Percentiles rank a stretch among this genome's conserved stretches.
Conservation (phyloP, 192 early-diverging fungal species). For the Chytriomyces confervae region DNA sequence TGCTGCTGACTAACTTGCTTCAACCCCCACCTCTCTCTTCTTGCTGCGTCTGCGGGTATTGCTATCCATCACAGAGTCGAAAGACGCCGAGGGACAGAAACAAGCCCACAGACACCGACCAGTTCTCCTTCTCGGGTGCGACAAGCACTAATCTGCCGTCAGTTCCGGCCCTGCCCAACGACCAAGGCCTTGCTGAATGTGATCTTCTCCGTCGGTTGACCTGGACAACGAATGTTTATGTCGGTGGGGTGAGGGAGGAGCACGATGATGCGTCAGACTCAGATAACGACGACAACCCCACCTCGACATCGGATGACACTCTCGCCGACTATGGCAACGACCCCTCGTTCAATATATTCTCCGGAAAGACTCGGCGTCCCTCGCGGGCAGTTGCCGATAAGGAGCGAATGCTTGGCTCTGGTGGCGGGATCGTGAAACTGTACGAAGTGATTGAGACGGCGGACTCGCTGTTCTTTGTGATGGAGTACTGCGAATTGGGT, state of each 20-base stretch:
- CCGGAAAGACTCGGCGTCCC: too few species aligned
- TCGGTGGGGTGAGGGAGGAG: conserved; percentile 1
- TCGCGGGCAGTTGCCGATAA: not conserved
- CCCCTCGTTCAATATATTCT: too few species aligned
- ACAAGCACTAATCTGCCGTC: not conserved
- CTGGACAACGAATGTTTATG: conserved; percentile 28
- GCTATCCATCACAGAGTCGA: too few species aligned
- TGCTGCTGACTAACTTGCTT: too few species aligned
- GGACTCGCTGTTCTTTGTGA: conserved; percentile 44
- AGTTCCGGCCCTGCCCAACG: not conserved
- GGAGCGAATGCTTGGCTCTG: conserved; percentile 20
- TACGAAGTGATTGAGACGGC: conserved; percentile 49
- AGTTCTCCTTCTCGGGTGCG: not conserved
- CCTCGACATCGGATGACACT: not conserved
- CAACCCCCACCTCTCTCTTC: too few species aligned
- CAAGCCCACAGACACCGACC: not conserved
- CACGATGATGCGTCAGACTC: not conserved
- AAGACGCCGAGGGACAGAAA: too few species aligned
- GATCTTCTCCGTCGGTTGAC: conserved; percentile 30
- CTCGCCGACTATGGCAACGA: not conserved
- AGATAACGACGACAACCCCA: not conserved
- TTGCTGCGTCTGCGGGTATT: too few species aligned
- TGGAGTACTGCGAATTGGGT: conserved; percentile 46
- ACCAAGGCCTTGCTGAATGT: conserved; percentile 20
- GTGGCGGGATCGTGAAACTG: conserved; percentile 37